Evolutionary conservation across 495 filamentous ascomycete genomes (phyloP), one percentile per base, ranked within the genome.

Genomic region (Neurospora discreta): DNA sequence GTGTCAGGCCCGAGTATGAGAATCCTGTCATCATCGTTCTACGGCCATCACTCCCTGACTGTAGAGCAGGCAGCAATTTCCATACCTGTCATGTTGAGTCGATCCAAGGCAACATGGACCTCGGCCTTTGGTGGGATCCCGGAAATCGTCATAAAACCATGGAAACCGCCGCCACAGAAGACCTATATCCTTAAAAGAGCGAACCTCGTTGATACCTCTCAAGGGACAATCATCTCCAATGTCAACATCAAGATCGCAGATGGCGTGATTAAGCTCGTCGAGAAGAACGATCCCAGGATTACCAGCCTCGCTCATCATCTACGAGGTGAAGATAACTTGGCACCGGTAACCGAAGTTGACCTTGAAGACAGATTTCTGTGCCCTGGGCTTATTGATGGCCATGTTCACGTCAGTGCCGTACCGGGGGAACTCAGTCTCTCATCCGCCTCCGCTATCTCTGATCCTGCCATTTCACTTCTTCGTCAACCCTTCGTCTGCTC

Each of bases 341-440:
- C 15, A 65, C 26, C 13, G 84, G 23, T 70, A 42, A 70, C 26
- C 11, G 38, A 43, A 42, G 42, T 88, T 23, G 82, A 88, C 69
- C 73, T 84, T 5, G 75, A 75, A 0, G 83, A 82, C 18, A 82
- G 82, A 46, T 89, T 84, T 70, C 67, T 89, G 0, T 84, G 84
- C 30, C 87, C 87, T 0, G 87, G 87, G 5, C 77, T 90, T 3
- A 87, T 89, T n/a, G 88, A 90, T 76, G 83, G 81, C 74, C 88
- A 89, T 72, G 86, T 89, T 8, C 88, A 89, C 68, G 78, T 89
- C 52, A 76, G 78, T 11, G 80, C 86, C 0, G 80, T 80, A 0
- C 84, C 85, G 0, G 83, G 85, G n/a, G 77, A 81, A 38, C 70
- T 73, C 40, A 71, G 76, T 33, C 72, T 79, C 68, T 18, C 72